Base-by-base conservation (phyloP, 192 early-diverging fungal genomes). In the Funneliformis geosporum region DNA sequence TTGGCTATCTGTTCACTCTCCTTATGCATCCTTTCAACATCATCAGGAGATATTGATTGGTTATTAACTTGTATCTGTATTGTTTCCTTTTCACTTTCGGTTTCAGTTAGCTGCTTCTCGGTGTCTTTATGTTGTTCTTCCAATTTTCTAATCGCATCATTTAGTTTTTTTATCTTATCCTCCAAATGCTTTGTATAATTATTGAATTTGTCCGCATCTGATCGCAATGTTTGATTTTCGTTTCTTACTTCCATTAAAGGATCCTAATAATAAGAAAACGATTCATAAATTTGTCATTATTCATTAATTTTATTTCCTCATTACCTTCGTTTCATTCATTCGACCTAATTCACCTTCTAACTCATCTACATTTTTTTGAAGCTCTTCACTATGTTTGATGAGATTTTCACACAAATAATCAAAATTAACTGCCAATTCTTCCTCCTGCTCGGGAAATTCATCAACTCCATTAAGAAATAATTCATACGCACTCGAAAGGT, bases 1-100 rank as follows among this genome's bases (percentile, higher is more conserved):
- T 87, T 84, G 23, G 83, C 67, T 9, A 95, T 85, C 83, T 91
- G 89, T 68, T 93, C 93, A 44, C 90, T 85, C 83, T 95, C 94
- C 39, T 89, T 87, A 66, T 88, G 92, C 93, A 95, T 95, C 25
- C 93, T 87, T 75, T 95, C 94, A 38, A 94, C 90, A 83, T 95
- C 94, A 40, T 91, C 90, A 47, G 93, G 90, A 38, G 89, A 91
- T 44, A 95, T 91, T 80, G 92, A 90, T 82, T 95, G 94, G 68
- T 83, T 82, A 70, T 95, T 93, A 11, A 95, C 93, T 12, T 87
- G 85, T n/a, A 78, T 61, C 75, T 91, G 88, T 47, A 93, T 84
- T 62, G 85, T 82, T 2, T 68, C 82, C 79, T 88, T 89, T 67
- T 93, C 91, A 46, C 79, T 81, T 43, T 86, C 82, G 44, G 91